These are phyloP conservation scores for Macadamia tetraphylla DNA, from an alignment of 164 flowering plant species.

Conservation along the genomic window DNA sequence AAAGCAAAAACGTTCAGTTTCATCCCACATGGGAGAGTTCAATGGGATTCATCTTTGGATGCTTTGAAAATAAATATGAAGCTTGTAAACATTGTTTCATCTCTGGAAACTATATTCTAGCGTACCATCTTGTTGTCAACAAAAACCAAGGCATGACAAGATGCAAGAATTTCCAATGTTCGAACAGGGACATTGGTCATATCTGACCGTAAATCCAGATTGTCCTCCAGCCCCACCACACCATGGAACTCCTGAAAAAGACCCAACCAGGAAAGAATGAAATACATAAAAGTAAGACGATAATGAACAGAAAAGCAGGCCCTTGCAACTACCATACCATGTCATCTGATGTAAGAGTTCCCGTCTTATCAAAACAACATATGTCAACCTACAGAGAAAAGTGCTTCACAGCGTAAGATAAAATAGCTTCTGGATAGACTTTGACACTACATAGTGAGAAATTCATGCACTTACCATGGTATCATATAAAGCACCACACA, in stretches of 20 bases:
- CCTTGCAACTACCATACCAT: constrained; percentile 51
- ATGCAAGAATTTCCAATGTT: constrained; percentile 75
- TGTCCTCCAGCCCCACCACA: constrained; percentile 61
- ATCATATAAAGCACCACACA: too few relatives aligned
- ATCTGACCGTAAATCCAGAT: constrained; percentile 57
- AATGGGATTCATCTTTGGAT: neutral
- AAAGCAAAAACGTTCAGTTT: neutral
- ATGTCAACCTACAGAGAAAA: constrained; percentile 74
- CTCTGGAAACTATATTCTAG: neutral
- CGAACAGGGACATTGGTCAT: constrained; percentile 64
- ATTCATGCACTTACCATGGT: too few relatives aligned
- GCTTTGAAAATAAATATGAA: neutral
- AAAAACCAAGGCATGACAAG: constrained; percentile 96
- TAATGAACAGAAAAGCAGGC: neutral
- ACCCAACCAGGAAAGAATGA: neutral
- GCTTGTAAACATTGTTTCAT: neutral
- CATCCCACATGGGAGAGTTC: neutral
- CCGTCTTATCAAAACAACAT: constrained; percentile 98
- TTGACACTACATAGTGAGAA: too few relatives aligned
- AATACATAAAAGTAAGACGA: neutral
- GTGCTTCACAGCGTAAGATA: neutral
- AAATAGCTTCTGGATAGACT: neutral
- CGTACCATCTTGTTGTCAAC: constrained; percentile 93
- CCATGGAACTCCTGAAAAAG: constrained; percentile 77
- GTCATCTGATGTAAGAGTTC: constrained; percentile 98